Evolutionary conservation across 495 filamentous ascomycete genomes (phyloP), one percentile per base, ranked within the genome.

Genomic region (Poronia punctata): DNA sequence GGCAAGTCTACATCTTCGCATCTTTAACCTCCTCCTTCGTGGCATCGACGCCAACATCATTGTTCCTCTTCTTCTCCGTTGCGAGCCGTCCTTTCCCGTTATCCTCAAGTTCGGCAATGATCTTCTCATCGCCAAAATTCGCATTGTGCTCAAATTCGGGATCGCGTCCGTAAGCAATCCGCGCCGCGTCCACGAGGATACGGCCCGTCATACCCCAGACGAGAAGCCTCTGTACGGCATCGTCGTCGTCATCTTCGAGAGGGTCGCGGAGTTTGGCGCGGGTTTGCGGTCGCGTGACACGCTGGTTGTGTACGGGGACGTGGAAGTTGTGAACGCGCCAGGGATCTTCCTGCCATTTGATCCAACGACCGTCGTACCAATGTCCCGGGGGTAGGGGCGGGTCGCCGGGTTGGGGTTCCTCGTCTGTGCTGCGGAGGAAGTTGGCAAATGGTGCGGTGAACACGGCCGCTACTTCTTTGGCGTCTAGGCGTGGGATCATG

Each of bases 131-230:
- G 0, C 88, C 88, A 52, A 82, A 79, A 53, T 84, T 72, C n/a
- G 60, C 61, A 53, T 88, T 87, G 52, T 88, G 80, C 58, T 74
- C 83, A 65, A 93, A 94, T 60, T 88, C 83, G 24, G 89, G 88
- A 50, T 84, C 76, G 61, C 78, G 66, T 3, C 60, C 79, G 59
- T 89, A 96, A 27, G 89, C 89, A 9, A 95, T 67, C 29, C 84
- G 72, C 7, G 89, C 88, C 3, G 82, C 80, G 60, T 96, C 89
- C 3, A 95, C 83, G 26, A 95, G 51, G 20, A 95, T 90, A 26
- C 86, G 67, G 6, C 86, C 88, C 32, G 89, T 96, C 85, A 95
- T 89, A 14, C 88, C 88, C 70, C 85, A 95, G 5, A 96, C 86
- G 15, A 83, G 75, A 57, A 88, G 89, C 12, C 79, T 68, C 32